These are phyloP conservation scores for Elsinoe batatas DNA, from an alignment of 2,329 filamentous ascomycete species.

Conservation along the genomic window DNA sequence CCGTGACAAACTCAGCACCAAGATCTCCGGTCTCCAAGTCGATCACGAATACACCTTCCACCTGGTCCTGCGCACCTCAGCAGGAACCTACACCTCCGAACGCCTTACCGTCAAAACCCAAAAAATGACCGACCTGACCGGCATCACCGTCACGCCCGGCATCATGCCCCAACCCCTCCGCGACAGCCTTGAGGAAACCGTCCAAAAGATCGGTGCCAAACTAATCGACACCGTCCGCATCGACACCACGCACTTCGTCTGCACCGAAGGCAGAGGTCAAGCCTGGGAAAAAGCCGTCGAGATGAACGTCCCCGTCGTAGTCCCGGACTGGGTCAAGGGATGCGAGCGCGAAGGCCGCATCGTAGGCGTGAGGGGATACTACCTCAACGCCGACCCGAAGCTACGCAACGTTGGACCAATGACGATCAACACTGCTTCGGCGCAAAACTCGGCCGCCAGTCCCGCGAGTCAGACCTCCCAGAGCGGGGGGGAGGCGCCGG, in stretches of 20 bases:
- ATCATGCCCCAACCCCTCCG: slow-evolving; percentile 64
- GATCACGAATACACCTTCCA: slow-evolving; percentile 96
- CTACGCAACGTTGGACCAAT: slow-evolving; percentile 43
- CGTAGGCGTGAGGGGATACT: slow-evolving; percentile 89
- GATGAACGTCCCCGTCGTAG: slow-evolving; percentile 94
- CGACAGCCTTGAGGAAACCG: slow-evolving; percentile 63
- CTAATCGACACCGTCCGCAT: slow-evolving; percentile 83
- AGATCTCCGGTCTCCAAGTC: slow-evolving; percentile 92
- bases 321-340: slow-evolving; percentile 95
- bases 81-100: slow-evolving; percentile 76
- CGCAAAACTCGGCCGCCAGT: neutral
- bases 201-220: slow-evolving; percentile 86
- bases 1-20: slow-evolving; percentile 83
- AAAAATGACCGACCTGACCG: slow-evolving; percentile 96
- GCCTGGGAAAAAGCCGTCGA: slow-evolving; percentile 95
- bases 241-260: slow-evolving; percentile 97
- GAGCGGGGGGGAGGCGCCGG: slow-evolving; percentile 21
- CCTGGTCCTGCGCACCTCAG: slow-evolving; percentile 78
- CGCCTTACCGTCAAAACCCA: slow-evolving; percentile 81
- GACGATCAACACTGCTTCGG: slow-evolving; percentile 18
- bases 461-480: slow-evolving; percentile 12
- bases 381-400: slow-evolving; percentile 74
- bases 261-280: slow-evolving; percentile 79
- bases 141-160: slow-evolving; percentile 88
- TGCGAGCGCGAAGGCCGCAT: slow-evolving; percentile 89